Base-by-base conservation (phyloP, 345 rosid genomes). In the Arabis hirsuta region DNA sequence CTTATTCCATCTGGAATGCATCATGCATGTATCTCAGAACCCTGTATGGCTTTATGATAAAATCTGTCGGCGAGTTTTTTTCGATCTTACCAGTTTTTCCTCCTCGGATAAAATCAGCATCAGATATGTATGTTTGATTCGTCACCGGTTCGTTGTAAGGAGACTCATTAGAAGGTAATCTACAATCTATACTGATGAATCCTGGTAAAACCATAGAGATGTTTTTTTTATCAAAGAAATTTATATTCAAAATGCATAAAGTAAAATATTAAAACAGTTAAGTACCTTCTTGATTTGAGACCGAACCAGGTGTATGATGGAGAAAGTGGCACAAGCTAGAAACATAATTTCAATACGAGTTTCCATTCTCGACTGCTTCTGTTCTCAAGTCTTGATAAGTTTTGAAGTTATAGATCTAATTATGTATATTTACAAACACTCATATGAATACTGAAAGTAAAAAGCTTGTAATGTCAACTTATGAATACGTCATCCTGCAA, bases 161-260 rank as follows among this genome's bases (percentile, higher is more conserved):
- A 4, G 66, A 45, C 11, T 59, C 73, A 8, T 27, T 22, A 2
- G 73, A 39, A 27, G 73, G 55, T 34, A 62, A 55, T 20, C 85
- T 84, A 58, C 86, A 81, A 22, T 81, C 86, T 22, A 83, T 44
- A 60, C 80, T 82, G 22, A 79, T 72, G 67, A 80, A 80, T 20
- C 82, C 84, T 80, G 69, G 6, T 54, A 43, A 47, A n/a, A 65
- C 11, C 14, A 4, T 16, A 24, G 9, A 58, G 13, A 76, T 4
- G 29, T n/a, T 22, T 22, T 22, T 22, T 22, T 22, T 22, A 22
- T 22, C 22, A 22, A 22, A 22, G 22, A 22, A 22, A 22, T 22
- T 22, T 22, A 22, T 22, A 22, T 22, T 22, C 22, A 22, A 22
- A 22, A 22, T 22, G 22, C 22, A 22, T 22, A 22, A 22, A 22